These are phyloP conservation scores for Tuber umbilicatum DNA, from an alignment of 495 filamentous ascomycete genomes.

Conservation along the genomic window DNA sequence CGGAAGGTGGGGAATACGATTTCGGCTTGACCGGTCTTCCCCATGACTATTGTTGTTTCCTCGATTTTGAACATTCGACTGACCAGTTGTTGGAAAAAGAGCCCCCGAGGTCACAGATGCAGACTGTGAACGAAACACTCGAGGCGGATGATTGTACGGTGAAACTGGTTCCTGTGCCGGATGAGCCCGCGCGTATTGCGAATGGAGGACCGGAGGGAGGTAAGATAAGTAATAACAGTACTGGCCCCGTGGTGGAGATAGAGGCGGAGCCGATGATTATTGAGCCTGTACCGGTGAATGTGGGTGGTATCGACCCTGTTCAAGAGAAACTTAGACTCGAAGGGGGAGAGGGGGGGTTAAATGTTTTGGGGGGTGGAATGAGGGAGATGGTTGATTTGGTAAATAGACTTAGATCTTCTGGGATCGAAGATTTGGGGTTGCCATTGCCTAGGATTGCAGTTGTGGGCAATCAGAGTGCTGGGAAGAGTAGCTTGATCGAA, in stretches of 20 bases:
- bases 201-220: background rate
- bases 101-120: background rate
- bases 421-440: conserved; percentile 41
- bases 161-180: background rate
- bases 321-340: conserved; percentile 10
- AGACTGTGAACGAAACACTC: background rate
- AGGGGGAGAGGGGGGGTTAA: conserved; percentile 21
- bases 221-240: background rate
- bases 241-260: background rate
- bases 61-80: background rate
- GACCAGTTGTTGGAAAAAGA: background rate
- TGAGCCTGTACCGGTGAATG: background rate
- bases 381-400: conserved; percentile 41
- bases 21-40: background rate
- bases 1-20: background rate
- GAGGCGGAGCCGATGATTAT: background rate
- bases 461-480: conserved; percentile 43
- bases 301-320: background rate
- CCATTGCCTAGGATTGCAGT: conserved; percentile 41
- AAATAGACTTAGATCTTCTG: conserved; percentile 38
- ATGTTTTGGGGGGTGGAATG: conserved; percentile 40
- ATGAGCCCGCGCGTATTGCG: background rate
- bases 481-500: conserved; percentile 42
- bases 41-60: background rate
- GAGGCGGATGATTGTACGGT: background rate